phyloP scores from a whole-genome alignment of 1,284 basidiomycete species.

The Pascua sp. region DNA sequence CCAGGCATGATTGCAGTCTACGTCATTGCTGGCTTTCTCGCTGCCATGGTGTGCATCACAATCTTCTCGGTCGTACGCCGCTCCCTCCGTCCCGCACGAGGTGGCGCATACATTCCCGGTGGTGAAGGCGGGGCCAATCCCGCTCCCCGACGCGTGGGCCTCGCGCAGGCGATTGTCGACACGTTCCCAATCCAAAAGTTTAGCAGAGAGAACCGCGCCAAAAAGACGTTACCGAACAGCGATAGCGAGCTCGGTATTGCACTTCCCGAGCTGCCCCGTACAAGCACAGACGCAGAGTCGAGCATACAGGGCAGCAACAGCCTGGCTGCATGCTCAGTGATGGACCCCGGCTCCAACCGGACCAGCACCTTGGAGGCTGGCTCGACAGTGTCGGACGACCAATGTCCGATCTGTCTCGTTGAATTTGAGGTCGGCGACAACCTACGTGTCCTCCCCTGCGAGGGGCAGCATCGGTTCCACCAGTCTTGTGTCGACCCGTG shows the following conservation, averaged over 20 bases:
- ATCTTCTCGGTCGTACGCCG: conserved; percentile 55
- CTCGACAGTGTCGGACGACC: conserved; percentile 55
- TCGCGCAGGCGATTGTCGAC: conserved; percentile 84
- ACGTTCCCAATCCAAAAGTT: conserved; percentile 92
- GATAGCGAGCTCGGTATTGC: conserved; percentile 1
- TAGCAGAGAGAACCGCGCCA: conserved; percentile 26
- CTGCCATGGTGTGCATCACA: conserved; percentile 60
- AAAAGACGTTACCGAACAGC: background rate
- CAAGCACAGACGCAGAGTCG: background rate
- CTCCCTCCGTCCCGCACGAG: conserved; percentile 55
- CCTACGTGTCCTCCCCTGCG: conserved; percentile 80
- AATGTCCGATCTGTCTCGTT: conserved; percentile 87
- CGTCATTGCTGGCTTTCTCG: conserved; percentile 77
- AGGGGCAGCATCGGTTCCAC: conserved; percentile 83
- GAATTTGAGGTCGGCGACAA: conserved; percentile 92
- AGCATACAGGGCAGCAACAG: background rate
- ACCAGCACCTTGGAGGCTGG: background rate
- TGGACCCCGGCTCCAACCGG: too few relatives aligned
- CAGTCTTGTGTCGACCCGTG: conserved; percentile 54
- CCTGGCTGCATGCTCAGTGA: too few relatives aligned
- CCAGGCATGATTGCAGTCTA: conserved; percentile 69
- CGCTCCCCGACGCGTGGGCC: conserved; percentile 61
- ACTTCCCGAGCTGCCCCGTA: conserved; percentile 4
- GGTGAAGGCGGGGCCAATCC: conserved; percentile 49
- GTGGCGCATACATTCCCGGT: conserved; percentile 17